Base-by-base conservation (phyloP, 441 rosid species). In the Adansonia grandidieri region DNA sequence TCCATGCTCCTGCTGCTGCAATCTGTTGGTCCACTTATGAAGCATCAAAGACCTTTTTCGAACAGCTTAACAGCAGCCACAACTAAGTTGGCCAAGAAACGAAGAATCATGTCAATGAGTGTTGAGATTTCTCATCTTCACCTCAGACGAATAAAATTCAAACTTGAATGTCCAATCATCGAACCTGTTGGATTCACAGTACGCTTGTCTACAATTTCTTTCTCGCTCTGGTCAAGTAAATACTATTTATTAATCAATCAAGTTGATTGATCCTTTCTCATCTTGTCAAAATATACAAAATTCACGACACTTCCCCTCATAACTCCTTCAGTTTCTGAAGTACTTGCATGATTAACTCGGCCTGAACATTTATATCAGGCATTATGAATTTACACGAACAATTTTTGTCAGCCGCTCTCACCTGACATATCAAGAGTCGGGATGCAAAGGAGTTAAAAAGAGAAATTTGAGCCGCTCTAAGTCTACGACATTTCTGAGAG, bases 21-120 rank as follows among this genome's bases (percentile, higher is more conserved):
- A 87, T 84, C 53, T 87, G 86, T 53, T 85, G 90, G 88, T 84
- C 86, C 3, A 81, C 86, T 15, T 84, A 75, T 62, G 89, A 87
- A 79, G 86, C 88, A 15, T 80, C 88, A 0, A 87, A 85, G 77
- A 24, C 84, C 7, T 83, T 80, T 76, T 82, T 87, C 64, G 83
- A 85, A 67, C 45, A 78, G 65, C 82, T 81, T 57, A 82, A 78
- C 70, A 28, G 40, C 17, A 75, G 77, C 74, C 45, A 28, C 4
- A 28, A 28, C 67, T 2, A 62, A 61, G 65, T 24, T 24, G 15
- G 40, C 73, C 11, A 47, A 69, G 54, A 22, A 47, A 24, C 13
- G 15, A 24, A 61, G 2, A 47, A 47, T 22, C 57, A 48, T 24
- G 66, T 60, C 64, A 9, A 3, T 28, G 32, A 45, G 9, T 48